Evolutionary conservation across 306 rosid genomes (phyloP).

Genomic region (Trichosanthes cucumerina): DNA sequence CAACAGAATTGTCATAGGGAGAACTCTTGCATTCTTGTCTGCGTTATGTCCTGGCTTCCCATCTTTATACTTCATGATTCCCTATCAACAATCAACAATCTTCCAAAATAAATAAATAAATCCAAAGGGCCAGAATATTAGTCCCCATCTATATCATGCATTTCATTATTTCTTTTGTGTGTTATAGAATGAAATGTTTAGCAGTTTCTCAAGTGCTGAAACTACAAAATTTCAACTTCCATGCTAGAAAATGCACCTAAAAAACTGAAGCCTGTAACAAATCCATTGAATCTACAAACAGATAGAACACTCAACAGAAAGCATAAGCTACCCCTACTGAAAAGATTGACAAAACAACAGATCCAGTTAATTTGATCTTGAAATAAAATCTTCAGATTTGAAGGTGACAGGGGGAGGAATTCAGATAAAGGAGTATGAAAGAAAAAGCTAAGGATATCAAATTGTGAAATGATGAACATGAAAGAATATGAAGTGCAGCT

Average conservation of each 20-base stretch:
- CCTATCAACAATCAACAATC: conserved; percentile 36
- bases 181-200: background rate
- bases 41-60: conserved; percentile 52
- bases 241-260: background rate
- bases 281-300: background rate
- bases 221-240: background rate
- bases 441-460: conserved; percentile 14
- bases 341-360: background rate
- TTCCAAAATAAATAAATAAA: background rate
- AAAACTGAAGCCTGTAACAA: background rate
- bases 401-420: background rate
- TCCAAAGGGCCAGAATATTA: background rate
- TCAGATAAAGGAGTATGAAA: background rate
- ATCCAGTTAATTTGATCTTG: conserved; percentile 1
- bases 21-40: conserved; percentile 39
- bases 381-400: background rate
- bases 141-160: background rate
- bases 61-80: conserved; percentile 81
- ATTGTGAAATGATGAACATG: conserved; percentile 23
- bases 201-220: background rate
- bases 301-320: background rate
- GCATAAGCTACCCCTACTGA: background rate
- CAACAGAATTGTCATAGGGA: conserved; percentile 38
- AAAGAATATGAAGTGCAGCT: conserved; percentile 21
- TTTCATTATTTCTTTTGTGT: background rate